Evolutionary conservation across 2,329 filamentous ascomycete species (phyloP), one percentile per base, ranked within the genome.

Genomic region (Aspergillus neotritici): DNA sequence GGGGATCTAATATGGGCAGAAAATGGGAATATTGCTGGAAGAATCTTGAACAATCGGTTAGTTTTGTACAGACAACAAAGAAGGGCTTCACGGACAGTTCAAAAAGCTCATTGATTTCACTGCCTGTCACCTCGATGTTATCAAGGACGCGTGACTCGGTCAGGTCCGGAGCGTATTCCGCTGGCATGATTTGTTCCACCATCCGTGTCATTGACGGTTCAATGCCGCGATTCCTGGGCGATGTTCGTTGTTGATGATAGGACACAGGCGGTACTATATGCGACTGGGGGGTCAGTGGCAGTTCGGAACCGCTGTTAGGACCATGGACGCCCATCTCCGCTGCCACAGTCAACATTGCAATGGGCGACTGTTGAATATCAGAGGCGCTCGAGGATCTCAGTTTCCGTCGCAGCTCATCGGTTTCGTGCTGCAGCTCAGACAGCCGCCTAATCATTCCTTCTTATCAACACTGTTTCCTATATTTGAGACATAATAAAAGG

Each of bases 51-150:
- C 11, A 11, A 4, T 7, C 15, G n/a, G 31, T 47, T 16, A 49
- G 41, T 10, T 3, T 4, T 6, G 14, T 14, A 4, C 13, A 9
- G 4, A 9, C 2, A 10, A 10, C 12, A 9, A 17, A 11, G 7
- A 15, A 15, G 5, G 4, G 9, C 3, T 14, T 5, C 9, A 48
- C 56, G 28, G 41, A 69, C 65, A 66, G 31, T 41, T 58, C 48
- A 36, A 66, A 70, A 5, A 69, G 41, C 15, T 68, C 64, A 38
- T 70, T 61, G 10, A 69, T 63, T 39, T 69, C 66, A 7, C 47
- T 43, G 1, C 55, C 56, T 13, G 55, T 55, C 12, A 70, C 40
- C 0, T 51, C 44, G 1, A 66, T 46, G 3, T 56, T 60, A 10
- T 63, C 60, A 21, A 69, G 34, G 5, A 43, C 57, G 17, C 63